Conservation (phyloP, 2,329 filamentous ascomycete genomes). For the Microdochium nivale region DNA sequence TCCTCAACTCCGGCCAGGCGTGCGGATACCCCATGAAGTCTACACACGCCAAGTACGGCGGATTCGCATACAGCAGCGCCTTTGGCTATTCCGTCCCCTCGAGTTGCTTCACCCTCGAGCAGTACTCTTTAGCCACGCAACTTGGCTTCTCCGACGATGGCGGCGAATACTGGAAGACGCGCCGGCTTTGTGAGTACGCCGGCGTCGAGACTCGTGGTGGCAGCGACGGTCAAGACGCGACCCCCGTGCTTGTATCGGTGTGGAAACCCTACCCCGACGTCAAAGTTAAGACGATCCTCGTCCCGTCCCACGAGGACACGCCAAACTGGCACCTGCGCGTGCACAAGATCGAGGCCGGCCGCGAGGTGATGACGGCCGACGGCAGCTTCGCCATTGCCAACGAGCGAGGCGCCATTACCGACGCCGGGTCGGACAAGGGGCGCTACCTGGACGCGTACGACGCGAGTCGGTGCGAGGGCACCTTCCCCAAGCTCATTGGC, state of each 20-base stretch:
- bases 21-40: conserved; percentile 77
- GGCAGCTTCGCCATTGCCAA: conserved; percentile 65
- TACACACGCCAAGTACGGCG: conserved; percentile 73
- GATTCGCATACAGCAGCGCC: conserved; percentile 68
- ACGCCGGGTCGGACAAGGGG: conserved; percentile 24
- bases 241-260: conserved; percentile 54
- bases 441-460: conserved; percentile 43
- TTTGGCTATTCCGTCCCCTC: conserved; percentile 74
- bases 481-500: conserved; percentile 45
- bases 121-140: conserved; percentile 67
- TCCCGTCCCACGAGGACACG: conserved; percentile 48
- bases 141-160: conserved; percentile 69
- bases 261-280: conserved; percentile 69
- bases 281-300: conserved; percentile 52
- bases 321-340: conserved; percentile 64
- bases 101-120: conserved; percentile 66
- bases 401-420: conserved; percentile 21
- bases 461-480: conserved; percentile 35
- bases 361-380: conserved; percentile 63
- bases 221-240: conserved; percentile 7
- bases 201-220: conserved; percentile 47
- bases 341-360: conserved; percentile 51
- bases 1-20: conserved; percentile 69
- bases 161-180: conserved; percentile 71
- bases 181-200: conserved; percentile 58